Evolutionary conservation across 345 rosid species (phyloP).

Genomic region (Linum trigynum): DNA sequence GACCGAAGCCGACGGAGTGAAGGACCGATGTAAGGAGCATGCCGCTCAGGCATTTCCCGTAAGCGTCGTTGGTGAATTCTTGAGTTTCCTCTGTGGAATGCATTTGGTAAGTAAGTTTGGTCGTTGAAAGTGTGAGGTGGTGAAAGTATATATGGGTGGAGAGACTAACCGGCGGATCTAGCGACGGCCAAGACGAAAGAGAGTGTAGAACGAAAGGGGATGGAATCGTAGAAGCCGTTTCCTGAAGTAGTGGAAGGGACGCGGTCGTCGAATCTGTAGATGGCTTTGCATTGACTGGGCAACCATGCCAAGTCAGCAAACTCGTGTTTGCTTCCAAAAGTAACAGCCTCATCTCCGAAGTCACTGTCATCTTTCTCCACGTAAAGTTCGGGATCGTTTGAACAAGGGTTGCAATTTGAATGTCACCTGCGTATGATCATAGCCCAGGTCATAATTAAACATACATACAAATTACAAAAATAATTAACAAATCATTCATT

Average conservation of each 20-base stretch:
- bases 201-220: not conserved
- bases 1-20: slow-evolving; percentile 8
- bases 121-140: not conserved
- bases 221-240: not conserved
- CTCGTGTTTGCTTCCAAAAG: not conserved
- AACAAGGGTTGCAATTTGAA: not conserved
- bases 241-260: not conserved
- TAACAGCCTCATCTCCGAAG: not conserved
- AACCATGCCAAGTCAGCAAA: not conserved
- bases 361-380: not conserved
- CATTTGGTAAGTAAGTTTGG: too few relatives aligned
- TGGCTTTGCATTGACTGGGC: not conserved
- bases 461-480: slow-evolving; percentile 25
- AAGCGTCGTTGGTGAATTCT: slow-evolving; percentile 8
- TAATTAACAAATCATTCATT: too few relatives aligned
- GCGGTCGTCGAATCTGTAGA: not conserved
- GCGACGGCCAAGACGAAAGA: not conserved
- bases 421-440: not conserved
- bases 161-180: not conserved
- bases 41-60: slow-evolving; percentile 8
- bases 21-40: slow-evolving; percentile 2
- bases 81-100: slow-evolving; percentile 17
- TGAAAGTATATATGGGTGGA: not conserved
- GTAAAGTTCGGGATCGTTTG: not conserved
- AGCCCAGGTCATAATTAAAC: not conserved